Base-by-base conservation (phyloP, 2,329 filamentous ascomycete species). In the Fusarium paranaense region DNA sequence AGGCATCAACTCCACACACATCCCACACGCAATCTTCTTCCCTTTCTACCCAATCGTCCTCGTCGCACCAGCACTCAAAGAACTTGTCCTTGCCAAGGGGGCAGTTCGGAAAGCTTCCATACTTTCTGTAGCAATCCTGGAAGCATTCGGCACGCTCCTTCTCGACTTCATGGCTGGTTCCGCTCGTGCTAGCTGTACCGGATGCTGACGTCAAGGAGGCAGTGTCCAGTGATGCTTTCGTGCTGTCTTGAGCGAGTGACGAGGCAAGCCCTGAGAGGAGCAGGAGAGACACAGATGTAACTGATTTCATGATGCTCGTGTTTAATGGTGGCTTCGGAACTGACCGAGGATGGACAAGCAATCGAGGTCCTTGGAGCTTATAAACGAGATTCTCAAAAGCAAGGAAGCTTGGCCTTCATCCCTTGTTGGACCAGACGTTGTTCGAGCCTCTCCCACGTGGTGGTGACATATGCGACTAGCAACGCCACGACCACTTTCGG, bases 1-100 rank as follows among this genome's bases (percentile, higher is more conserved):
- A 70, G 4, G 68, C 66, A n/a, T 62, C 68, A 5, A 59, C 52
- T 6, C 68, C 68, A 32, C 66, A 70, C 1, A 56, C 50, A 2
- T 50, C 20, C 66, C 60, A 70, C 11, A 66, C 66, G 1, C 68
- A 70, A 7, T 69, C 66, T 13, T 69, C 66, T 14, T 69, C 68
- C 27, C 27, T 69, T 2, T 65, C 66, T 47, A 69, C 61, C 56
- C 68, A 70, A 5, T 69, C 68, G 30, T 16, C 47, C 11, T 56
- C 68, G 20, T 47, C 47, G 10, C 68, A 70, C 68, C 68, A 70
- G 9, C 68, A 66, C 45, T 69, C 13, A 10, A 27, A 6, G 20
- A 69, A 33, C 38, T 59, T 38, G 1, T 47, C 62, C 33, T 42
- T 42, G n/a, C 62, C 62, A 50, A 32, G 33, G 5, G 66, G 3